Evolutionary conservation across 176 grass and related monocot genomes (phyloP).

Genomic region (Ananas comosus): DNA sequence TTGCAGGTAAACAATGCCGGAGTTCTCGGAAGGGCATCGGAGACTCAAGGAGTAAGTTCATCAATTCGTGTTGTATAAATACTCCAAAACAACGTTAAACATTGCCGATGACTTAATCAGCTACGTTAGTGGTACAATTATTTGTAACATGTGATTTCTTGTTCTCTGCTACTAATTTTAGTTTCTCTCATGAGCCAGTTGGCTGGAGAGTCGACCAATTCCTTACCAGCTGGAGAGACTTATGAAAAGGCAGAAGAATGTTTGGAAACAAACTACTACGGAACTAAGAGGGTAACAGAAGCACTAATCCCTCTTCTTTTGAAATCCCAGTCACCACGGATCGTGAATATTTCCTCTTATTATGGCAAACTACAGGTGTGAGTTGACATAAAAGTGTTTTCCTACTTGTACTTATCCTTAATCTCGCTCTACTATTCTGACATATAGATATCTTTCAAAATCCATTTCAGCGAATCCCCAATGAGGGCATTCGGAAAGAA

Average conservation of each 20-base stretch:
- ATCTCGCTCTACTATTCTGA: background rate
- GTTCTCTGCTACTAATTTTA: background rate
- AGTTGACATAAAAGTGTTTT: background rate
- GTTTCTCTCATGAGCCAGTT: background rate
- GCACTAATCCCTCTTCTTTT: slow-evolving; percentile 39
- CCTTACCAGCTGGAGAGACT: slow-evolving; percentile 24
- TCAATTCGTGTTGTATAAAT: too few relatives aligned
- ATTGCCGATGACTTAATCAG: too few relatives aligned
- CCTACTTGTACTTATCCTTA: background rate
- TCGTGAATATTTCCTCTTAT: slow-evolving; percentile 50
- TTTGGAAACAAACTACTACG: slow-evolving; percentile 57
- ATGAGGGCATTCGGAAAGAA: slow-evolving; percentile 36
- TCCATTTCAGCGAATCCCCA: slow-evolving; percentile 22
- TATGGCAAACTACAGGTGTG: slow-evolving; percentile 28
- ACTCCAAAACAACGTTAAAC: too few relatives aligned
- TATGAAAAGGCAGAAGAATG: slow-evolving; percentile 21
- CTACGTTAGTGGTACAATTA: too few relatives aligned
- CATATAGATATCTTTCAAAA: background rate
- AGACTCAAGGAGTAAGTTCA: slow-evolving; percentile 3
- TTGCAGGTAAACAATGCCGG: slow-evolving; percentile 60
- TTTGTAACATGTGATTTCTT: background rate
- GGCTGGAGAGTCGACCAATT: slow-evolving; percentile 1
- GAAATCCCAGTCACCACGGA: slow-evolving; percentile 31
- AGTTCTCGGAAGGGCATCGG: slow-evolving; percentile 34
- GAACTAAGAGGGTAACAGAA: slow-evolving; percentile 32